Conservation (phyloP, 768 basidiomycete species). For the Boletus patriciae region DNA sequence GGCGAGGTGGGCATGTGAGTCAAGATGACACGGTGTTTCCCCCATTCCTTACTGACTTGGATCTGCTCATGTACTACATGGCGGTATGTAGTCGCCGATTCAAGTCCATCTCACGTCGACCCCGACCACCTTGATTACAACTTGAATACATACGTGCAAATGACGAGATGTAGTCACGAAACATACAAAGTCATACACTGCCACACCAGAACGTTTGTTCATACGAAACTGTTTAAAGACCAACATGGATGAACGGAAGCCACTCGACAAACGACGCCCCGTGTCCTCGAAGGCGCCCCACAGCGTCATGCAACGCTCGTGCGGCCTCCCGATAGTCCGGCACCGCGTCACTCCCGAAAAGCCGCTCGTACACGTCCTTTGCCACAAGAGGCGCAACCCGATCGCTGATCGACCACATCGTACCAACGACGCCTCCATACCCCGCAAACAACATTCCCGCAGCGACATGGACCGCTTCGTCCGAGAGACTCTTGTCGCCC, state of each 20-base stretch:
- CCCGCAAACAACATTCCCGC: constrained; percentile 38
- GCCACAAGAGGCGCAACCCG: background rate
- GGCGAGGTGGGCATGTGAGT: no score
- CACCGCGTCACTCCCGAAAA: constrained; percentile 8
- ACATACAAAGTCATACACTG: no score
- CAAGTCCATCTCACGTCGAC: no score
- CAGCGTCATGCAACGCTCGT: background rate
- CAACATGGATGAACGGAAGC: background rate
- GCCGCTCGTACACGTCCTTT: background rate
- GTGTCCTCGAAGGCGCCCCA: background rate
- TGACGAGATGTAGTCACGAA: no score
- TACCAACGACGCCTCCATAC: constrained; percentile 13
- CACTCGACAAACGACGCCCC: background rate
- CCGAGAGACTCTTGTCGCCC: constrained; percentile 33
- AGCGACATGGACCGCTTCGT: constrained; percentile 43
- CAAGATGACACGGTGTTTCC: no score
- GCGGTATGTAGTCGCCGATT: no score
- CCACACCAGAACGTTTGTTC: no score
- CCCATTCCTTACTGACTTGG: no score
- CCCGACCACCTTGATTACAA: no score
- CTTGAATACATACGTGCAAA: no score
- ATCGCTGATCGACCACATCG: constrained; percentile 7
- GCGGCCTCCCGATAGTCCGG: background rate
- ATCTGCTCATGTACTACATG: background rate
- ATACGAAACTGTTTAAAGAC: background rate